phyloP scores from a whole-genome alignment of 2,329 filamentous ascomycete genomes.

The Fusarium nisikadoi region DNA sequence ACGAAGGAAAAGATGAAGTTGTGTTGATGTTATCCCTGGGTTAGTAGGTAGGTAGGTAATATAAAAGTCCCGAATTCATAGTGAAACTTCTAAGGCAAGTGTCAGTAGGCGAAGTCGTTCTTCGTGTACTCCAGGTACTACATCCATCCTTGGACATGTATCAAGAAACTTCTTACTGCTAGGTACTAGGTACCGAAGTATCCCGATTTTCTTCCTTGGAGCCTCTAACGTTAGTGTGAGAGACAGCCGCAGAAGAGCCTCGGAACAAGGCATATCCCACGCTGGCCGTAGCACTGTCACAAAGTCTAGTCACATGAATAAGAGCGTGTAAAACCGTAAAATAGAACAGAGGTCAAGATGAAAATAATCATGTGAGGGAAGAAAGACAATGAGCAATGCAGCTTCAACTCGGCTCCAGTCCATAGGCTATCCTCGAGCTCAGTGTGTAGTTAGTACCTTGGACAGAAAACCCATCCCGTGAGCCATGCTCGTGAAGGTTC shows the following conservation, averaged over 20 bases:
- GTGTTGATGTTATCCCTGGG: not conserved
- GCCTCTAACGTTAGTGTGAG: not conserved
- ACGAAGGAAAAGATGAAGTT: not conserved
- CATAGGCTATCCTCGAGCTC: not conserved
- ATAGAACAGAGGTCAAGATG: not conserved
- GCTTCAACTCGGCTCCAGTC: not conserved
- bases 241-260: slow-evolving; percentile 11
- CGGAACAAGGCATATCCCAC: slow-evolving; percentile 21
- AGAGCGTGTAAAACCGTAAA: not conserved
- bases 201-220: not conserved
- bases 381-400: not conserved
- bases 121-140: not conserved
- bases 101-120: not conserved
- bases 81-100: not conserved
- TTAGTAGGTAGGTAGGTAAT: not conserved
- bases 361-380: not conserved
- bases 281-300: slow-evolving; percentile 1
- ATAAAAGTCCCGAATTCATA: not conserved
- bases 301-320: slow-evolving; percentile 2
- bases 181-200: not conserved
- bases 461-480: slow-evolving; percentile 8
- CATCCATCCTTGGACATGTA: not conserved
- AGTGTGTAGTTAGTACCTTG: not conserved
- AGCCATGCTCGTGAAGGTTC: slow-evolving; percentile 21
- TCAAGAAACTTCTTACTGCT: not conserved